Conservation (phyloP, 352 stramenopile species). For the Phytophthora colocasiae region DNA sequence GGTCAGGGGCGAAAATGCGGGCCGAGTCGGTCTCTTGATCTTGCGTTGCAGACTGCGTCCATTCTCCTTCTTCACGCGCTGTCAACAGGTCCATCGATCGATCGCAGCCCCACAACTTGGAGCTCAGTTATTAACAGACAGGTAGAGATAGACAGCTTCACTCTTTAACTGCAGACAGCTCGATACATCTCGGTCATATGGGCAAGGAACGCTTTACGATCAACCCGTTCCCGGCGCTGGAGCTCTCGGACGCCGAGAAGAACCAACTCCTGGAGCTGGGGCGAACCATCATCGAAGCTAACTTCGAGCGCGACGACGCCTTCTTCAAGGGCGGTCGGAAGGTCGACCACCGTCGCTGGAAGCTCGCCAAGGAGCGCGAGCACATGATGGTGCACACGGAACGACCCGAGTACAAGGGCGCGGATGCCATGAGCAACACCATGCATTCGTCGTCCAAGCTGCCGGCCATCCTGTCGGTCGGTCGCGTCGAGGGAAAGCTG, state of each 20-base stretch:
- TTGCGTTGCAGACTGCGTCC: slow-evolving; percentile 26
- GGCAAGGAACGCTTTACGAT: slow-evolving; percentile 44
- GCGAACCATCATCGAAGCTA: slow-evolving; percentile 44
- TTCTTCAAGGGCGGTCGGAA: slow-evolving; percentile 42
- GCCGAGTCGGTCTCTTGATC: slow-evolving; percentile 24
- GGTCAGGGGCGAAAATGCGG: slow-evolving; percentile 16
- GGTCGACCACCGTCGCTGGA: slow-evolving; percentile 40
- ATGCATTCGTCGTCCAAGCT: slow-evolving; percentile 37
- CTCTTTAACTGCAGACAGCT: neutral
- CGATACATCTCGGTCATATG: slow-evolving; percentile 16
- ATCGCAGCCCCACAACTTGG: slow-evolving; percentile 1
- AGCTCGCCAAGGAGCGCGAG: slow-evolving; percentile 47
- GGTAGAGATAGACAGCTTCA: neutral
- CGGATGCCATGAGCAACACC: slow-evolving; percentile 31
- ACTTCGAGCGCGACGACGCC: slow-evolving; percentile 40
- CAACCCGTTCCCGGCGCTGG: slow-evolving; percentile 46
- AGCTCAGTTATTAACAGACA: neutral
- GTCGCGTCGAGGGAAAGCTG: slow-evolving; percentile 35
- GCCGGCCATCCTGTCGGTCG: slow-evolving; percentile 42
- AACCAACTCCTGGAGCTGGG: slow-evolving; percentile 45
- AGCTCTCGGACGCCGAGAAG: slow-evolving; percentile 43
- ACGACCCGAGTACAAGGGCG: slow-evolving; percentile 38
- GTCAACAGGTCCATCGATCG: slow-evolving; percentile 7
- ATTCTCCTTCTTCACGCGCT: slow-evolving; percentile 34
- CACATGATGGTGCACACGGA: slow-evolving; percentile 45